Percentiles rank a stretch among this genome's conserved stretches.
phyloP scores from a whole-genome alignment of 2,329 filamentous ascomycete genomes.

The Elsinoe batatas region DNA sequence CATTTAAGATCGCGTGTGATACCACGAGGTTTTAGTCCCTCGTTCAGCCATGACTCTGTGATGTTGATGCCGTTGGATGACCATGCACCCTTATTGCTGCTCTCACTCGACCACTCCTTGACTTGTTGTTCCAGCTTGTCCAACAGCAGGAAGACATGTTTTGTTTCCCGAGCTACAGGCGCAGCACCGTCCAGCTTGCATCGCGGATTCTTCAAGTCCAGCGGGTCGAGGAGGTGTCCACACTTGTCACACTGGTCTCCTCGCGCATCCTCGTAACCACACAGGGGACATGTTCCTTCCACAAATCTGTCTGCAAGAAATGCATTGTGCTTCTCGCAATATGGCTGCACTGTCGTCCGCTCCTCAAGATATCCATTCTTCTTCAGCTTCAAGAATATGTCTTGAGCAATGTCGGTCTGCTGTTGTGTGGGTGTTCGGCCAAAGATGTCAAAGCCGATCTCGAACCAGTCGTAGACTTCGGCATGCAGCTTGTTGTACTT shows the following conservation, averaged over 20 bases:
- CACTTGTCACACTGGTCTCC: slow-evolving; percentile 48
- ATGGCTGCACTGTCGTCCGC: slow-evolving; percentile 78
- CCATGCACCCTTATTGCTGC: slow-evolving; percentile 67
- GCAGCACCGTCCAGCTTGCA: slow-evolving; percentile 86
- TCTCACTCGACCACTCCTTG: slow-evolving; percentile 64
- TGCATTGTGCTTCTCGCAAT: slow-evolving; percentile 54
- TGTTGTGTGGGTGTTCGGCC: slow-evolving; percentile 80
- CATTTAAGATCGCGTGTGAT: slow-evolving; percentile 91
- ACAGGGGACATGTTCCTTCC: slow-evolving; percentile 68
- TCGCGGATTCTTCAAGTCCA: slow-evolving; percentile 64
- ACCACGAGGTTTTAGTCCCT: slow-evolving; percentile 74
- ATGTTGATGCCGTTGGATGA: slow-evolving; percentile 65
- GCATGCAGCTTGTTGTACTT: slow-evolving; percentile 89
- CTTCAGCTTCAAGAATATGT: slow-evolving; percentile 79
- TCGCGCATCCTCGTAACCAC: slow-evolving; percentile 44
- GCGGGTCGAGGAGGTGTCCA: slow-evolving; percentile 37
- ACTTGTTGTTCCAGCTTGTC: slow-evolving; percentile 73
- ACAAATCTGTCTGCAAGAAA: slow-evolving; percentile 83
- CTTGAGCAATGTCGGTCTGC: slow-evolving; percentile 87
- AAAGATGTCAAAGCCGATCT: slow-evolving; percentile 90
- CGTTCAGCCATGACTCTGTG: slow-evolving; percentile 69
- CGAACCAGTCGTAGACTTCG: slow-evolving; percentile 92
- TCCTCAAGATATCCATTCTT: slow-evolving; percentile 84
- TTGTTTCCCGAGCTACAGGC: slow-evolving; percentile 71
- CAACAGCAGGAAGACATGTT: slow-evolving; percentile 80